Conservation (phyloP, 106 monocot genomes). For the Ottelia alismoides region DNA sequence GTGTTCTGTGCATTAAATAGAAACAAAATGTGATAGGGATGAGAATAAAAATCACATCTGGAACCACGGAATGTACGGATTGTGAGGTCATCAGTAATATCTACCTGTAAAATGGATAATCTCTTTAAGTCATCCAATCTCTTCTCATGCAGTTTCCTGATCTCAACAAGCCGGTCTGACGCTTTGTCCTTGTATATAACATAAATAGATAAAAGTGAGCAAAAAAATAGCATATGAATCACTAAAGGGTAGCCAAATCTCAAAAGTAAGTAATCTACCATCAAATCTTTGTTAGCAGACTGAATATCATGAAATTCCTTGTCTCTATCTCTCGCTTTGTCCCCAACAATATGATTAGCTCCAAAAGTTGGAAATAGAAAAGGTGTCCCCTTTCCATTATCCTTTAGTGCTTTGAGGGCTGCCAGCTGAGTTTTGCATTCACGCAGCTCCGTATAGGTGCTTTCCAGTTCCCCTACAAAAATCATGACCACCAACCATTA, state of each 20-base stretch:
- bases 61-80: background rate
- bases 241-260: background rate
- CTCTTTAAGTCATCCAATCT: slow-evolving; percentile 57
- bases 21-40: background rate
- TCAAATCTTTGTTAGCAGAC: slow-evolving; percentile 40
- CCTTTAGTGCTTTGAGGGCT: slow-evolving; percentile 53
- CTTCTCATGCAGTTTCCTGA: slow-evolving; percentile 50
- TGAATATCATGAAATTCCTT: slow-evolving; percentile 73
- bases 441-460: slow-evolving; percentile 46
- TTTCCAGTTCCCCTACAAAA: slow-evolving; percentile 59
- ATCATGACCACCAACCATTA: slow-evolving; percentile 9
- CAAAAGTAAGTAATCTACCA: slow-evolving; percentile 19
- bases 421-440: slow-evolving; percentile 52
- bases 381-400: slow-evolving; percentile 38
- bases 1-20: slow-evolving; percentile 34
- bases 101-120: slow-evolving; percentile 57
- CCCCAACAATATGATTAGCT: slow-evolving; percentile 29
- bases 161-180: slow-evolving; percentile 56
- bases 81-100: background rate
- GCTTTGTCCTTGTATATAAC: slow-evolving; percentile 47
- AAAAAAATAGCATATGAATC: background rate
- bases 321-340: slow-evolving; percentile 56
- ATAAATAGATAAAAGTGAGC: background rate
- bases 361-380: slow-evolving; percentile 59
- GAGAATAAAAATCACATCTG: background rate